Evolutionary conservation across 2,329 filamentous ascomycete genomes (phyloP).

Genomic region (Lachnellula arida): DNA sequence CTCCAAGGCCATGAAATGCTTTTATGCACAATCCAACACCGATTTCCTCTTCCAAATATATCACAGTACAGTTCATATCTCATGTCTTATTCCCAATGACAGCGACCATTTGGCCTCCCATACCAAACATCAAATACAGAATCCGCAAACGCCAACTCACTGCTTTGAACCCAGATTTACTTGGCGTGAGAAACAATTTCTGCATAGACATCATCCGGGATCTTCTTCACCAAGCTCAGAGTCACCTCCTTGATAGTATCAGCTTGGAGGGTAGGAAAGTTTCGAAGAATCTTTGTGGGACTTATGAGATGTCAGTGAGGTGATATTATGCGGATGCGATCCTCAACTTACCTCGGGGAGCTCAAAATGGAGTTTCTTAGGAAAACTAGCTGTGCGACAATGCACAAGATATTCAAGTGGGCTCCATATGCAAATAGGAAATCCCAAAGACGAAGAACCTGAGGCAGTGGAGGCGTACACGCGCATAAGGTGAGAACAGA

Average conservation of each 20-base stretch:
- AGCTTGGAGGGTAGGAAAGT: constrained; percentile 78
- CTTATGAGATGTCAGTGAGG: constrained; percentile 41
- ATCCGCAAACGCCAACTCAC: constrained; percentile 7
- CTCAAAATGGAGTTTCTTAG: constrained; percentile 80
- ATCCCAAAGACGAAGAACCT: constrained; percentile 92
- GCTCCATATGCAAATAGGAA: constrained; percentile 95
- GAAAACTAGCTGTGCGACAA: constrained; percentile 89
- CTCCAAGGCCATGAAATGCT: not conserved
- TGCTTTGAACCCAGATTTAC: constrained; percentile 33
- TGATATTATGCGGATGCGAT: not conserved
- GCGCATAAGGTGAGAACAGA: constrained; percentile 92
- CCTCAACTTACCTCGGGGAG: constrained; percentile 65
- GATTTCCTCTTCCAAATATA: not conserved
- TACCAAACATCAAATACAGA: not conserved
- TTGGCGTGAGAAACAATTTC: constrained; percentile 86
- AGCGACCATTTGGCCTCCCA: not conserved
- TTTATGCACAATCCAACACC: not conserved
- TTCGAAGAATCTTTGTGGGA: constrained; percentile 86
- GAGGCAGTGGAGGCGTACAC: constrained; percentile 89
- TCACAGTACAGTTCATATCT: not conserved
- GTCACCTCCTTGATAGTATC: constrained; percentile 81
- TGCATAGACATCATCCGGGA: constrained; percentile 84
- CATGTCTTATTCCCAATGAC: not conserved
- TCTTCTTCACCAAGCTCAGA: constrained; percentile 80
- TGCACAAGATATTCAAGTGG: constrained; percentile 92